Percentiles rank a stretch among this genome's conserved stretches.
phyloP scores from a whole-genome alignment of 2,329 filamentous ascomycete genomes.

The Ilyonectria robusta region DNA sequence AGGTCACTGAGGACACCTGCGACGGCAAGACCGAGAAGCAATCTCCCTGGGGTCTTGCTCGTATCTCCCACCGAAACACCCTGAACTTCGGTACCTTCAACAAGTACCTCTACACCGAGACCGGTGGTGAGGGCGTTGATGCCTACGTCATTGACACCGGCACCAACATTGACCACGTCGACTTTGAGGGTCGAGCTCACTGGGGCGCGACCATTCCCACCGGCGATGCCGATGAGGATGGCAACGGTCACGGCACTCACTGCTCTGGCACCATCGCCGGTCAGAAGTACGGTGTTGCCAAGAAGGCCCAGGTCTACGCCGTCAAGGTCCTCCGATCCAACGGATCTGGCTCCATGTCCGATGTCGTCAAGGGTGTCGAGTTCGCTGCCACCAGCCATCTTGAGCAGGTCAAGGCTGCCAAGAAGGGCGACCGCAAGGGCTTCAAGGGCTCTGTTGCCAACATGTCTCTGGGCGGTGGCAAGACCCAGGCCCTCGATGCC shows the following conservation, averaged over 20 bases:
- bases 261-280: slow-evolving; percentile 98
- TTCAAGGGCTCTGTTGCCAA: slow-evolving; percentile 99
- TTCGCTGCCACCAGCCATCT: slow-evolving; percentile 87
- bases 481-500: slow-evolving; percentile 90
- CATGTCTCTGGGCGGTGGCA: slow-evolving; percentile 99
- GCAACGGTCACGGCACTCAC: slow-evolving; percentile 98
- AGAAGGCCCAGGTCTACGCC: slow-evolving; percentile 97
- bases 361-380: slow-evolving; percentile 98
- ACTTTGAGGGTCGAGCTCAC: slow-evolving; percentile 94
- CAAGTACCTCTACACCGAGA: slow-evolving; percentile 94
- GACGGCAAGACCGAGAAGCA: slow-evolving; percentile 83
- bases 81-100: slow-evolving; percentile 95
- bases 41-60: slow-evolving; percentile 98
- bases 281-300: slow-evolving; percentile 99
- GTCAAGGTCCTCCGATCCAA: slow-evolving; percentile 99
- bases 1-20: slow-evolving; percentile 58
- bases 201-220: slow-evolving; percentile 97
- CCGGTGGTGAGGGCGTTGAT: slow-evolving; percentile 97
- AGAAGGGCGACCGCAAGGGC: slow-evolving; percentile 91
- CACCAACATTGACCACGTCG: slow-evolving; percentile 92
- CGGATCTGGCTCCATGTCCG: slow-evolving; percentile 97
- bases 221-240: slow-evolving; percentile 89
- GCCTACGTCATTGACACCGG: slow-evolving; percentile 99
- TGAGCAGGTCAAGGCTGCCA: slow-evolving; percentile 81
- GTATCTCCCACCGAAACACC: slow-evolving; percentile 93